A percentile compares a stretch with the other conserved stretches of the same genome.
phyloP scores from a whole-genome alignment of 345 rosid species.

The Gossypium arboreum region DNA sequence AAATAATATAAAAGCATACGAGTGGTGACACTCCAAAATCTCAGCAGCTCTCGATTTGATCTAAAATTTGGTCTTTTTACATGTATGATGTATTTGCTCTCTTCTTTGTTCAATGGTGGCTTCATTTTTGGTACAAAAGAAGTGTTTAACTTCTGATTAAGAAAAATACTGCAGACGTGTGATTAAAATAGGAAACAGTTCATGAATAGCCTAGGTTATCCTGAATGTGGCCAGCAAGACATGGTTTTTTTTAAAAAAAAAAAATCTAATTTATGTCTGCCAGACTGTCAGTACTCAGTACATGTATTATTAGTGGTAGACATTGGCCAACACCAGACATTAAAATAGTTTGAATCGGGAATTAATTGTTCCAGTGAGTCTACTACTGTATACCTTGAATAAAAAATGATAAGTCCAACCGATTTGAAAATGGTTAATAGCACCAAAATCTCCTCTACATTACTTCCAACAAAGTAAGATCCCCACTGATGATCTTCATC shows the following conservation, averaged over 20 bases:
- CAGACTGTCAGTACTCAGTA: neutral
- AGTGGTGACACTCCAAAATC: neutral
- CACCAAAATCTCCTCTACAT: neutral
- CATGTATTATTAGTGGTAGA: too few species aligned
- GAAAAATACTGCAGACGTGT: too few species aligned
- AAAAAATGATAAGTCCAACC: too few species aligned
- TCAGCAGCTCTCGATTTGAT: neutral
- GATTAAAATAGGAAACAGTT: neutral
- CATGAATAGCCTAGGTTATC: neutral
- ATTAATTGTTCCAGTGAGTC: too few species aligned
- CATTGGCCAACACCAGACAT: too few species aligned
- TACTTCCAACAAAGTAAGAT: neutral
- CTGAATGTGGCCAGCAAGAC: neutral
- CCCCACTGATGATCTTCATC: neutral
- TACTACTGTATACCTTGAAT: too few species aligned
- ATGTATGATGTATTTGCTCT: neutral
- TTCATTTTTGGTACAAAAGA: neutral
- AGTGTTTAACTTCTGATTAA: too few species aligned
- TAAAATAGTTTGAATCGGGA: too few species aligned
- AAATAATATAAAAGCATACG: neutral
- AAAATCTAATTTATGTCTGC: neutral
- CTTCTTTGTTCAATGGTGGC: constrained; percentile 12
- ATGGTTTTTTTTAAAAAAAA: too few species aligned
- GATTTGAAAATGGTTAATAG: too few species aligned
- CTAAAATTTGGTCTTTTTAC: neutral